These are phyloP conservation scores for Lentinus polychrous DNA, from an alignment of 1,284 basidiomycete species.

Conservation along the genomic window DNA sequence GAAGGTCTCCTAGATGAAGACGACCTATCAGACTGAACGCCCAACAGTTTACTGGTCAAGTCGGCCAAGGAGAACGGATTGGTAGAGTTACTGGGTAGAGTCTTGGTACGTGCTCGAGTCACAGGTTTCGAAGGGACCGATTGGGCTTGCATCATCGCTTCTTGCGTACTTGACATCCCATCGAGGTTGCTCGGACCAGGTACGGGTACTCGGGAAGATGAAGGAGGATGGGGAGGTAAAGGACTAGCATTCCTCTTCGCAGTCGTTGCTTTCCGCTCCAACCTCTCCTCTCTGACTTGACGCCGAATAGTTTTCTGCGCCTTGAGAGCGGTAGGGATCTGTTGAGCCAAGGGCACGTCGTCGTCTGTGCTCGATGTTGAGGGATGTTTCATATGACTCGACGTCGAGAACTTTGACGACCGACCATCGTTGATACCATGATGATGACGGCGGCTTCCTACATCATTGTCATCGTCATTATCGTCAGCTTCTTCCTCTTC, in stretches of 20 bases:
- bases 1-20: constrained; percentile 1
- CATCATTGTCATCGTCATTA: constrained; percentile 28
- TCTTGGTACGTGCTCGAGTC: constrained; percentile 38
- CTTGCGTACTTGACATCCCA: background rate
- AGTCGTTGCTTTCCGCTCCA: constrained; percentile 35
- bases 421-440: no score
- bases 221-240: background rate
- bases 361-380: constrained; percentile 35
- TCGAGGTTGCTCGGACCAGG: no score
- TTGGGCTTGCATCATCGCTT: background rate
- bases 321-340: constrained; percentile 69
- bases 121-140: constrained; percentile 16
- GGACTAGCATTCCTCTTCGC: constrained; percentile 9
- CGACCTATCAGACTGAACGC: constrained; percentile 32
- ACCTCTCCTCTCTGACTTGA: constrained; percentile 59
- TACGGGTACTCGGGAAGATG: background rate
- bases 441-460: background rate
- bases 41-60: constrained; percentile 49
- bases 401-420: no score
- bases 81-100: constrained; percentile 34
- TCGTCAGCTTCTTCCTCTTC: constrained; percentile 40
- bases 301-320: constrained; percentile 73
- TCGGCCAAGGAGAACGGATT: constrained; percentile 49
- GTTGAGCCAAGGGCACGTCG: constrained; percentile 70
- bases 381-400: no score